Conservation (phyloP, 169 alveolate species). For the Plasmodium sp. region DNA sequence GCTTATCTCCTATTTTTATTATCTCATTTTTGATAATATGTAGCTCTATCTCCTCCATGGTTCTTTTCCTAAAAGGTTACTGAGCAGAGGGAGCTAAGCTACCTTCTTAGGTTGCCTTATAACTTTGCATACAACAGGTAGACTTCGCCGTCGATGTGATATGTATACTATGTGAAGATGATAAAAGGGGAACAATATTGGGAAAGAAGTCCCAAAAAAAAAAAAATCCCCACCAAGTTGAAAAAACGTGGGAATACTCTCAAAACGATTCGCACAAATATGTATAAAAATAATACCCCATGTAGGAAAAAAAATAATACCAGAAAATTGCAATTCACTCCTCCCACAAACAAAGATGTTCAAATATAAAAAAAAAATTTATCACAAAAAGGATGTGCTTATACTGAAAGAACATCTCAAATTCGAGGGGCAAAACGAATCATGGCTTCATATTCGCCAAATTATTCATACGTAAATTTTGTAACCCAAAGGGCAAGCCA, state of each 20-base stretch:
- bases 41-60: slow-evolving; percentile 71
- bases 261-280: background rate
- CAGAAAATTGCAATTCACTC: background rate
- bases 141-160: background rate
- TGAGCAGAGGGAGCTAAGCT: background rate
- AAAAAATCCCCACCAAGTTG: background rate
- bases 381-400: background rate
- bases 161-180: background rate
- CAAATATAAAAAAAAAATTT: background rate
- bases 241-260: background rate
- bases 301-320: background rate
- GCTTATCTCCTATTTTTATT: slow-evolving; percentile 65
- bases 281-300: background rate
- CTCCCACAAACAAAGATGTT: background rate
- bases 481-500: background rate
- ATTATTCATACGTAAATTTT: background rate
- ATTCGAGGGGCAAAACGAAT: background rate
- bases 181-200: background rate
- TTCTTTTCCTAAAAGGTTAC: background rate
- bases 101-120: background rate
- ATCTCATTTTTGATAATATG: slow-evolving; percentile 71
- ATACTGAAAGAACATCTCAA: background rate
- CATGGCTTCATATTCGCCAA: background rate
- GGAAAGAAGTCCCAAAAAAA: background rate
- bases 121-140: background rate